These are phyloP conservation scores for Calophaca sinica DNA, from an alignment of 306 rosid species.

Conservation along the genomic window DNA sequence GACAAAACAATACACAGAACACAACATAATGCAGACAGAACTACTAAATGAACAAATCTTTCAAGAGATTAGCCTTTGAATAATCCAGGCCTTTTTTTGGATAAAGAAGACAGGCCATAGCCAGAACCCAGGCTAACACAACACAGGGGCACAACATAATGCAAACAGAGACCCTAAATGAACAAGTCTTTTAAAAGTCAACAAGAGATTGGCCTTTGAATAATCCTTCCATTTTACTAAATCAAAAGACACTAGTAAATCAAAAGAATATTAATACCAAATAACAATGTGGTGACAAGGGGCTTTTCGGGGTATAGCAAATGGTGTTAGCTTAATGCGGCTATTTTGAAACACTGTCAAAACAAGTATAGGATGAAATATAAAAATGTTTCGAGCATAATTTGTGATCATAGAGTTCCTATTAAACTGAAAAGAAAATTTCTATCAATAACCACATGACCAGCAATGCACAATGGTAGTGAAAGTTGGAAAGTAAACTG, in stretches of 20 bases:
- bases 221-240: conserved; percentile 6
- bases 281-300: background rate
- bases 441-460: background rate
- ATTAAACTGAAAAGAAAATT: background rate
- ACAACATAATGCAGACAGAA: background rate
- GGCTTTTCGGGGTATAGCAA: conserved; percentile 1
- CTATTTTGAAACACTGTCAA: conserved; percentile 18
- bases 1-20: background rate
- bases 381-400: conserved; percentile 28
- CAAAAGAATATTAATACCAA: conserved; percentile 4
- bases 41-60: background rate
- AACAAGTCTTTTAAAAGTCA: background rate
- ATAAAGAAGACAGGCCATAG: background rate
- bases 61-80: conserved; percentile 11
- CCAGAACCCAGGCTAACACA: background rate
- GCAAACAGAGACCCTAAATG: background rate
- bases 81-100: background rate
- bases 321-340: background rate
- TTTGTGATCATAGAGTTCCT: background rate
- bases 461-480: background rate
- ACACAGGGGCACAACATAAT: background rate
- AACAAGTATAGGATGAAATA: background rate
- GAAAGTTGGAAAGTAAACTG: conserved; percentile 4
- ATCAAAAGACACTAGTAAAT: conserved; percentile 31
- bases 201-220: background rate